Evolutionary conservation across 164 flowering plant genomes (phyloP).

Genomic region (Litsea cubeba): DNA sequence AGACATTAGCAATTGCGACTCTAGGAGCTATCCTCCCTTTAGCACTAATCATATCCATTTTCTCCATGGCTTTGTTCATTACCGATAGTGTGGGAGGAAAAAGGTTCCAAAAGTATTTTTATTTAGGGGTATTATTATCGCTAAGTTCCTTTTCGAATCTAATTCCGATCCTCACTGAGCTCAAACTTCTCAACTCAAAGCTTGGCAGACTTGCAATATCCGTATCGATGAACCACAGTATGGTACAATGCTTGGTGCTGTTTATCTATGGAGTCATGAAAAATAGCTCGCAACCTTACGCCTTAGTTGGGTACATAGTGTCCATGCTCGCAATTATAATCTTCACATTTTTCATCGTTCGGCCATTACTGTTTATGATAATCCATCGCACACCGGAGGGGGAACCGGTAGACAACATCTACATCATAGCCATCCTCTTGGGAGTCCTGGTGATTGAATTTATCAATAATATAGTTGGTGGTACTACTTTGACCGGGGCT

Average conservation of each 20-base stretch:
- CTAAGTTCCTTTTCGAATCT: slow-evolving; percentile 47
- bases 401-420: slow-evolving; percentile 31
- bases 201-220: slow-evolving; percentile 46
- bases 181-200: slow-evolving; percentile 61
- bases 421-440: slow-evolving; percentile 25
- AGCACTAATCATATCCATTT: background rate
- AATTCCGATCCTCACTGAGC: slow-evolving; percentile 37
- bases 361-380: slow-evolving; percentile 27
- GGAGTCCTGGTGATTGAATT: slow-evolving; percentile 33
- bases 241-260: slow-evolving; percentile 20
- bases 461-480: slow-evolving; percentile 38
- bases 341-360: slow-evolving; percentile 8
- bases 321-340: slow-evolving; percentile 7
- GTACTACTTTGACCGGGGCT: slow-evolving; percentile 41
- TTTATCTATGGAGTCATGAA: slow-evolving; percentile 32
- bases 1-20: slow-evolving; percentile 28
- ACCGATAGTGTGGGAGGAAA: slow-evolving; percentile 17
- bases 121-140: slow-evolving; percentile 11
- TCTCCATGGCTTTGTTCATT: slow-evolving; percentile 2
- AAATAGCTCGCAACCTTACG: background rate
- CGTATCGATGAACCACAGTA: slow-evolving; percentile 26
- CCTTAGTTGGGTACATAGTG: slow-evolving; percentile 21
- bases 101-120: no score
- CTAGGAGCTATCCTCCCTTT: slow-evolving; percentile 22
- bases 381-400: slow-evolving; percentile 42